A percentile compares a stretch with the other conserved stretches of the same genome.
phyloP scores from a whole-genome alignment of 345 rosid species.

The Populus ilicifolia region DNA sequence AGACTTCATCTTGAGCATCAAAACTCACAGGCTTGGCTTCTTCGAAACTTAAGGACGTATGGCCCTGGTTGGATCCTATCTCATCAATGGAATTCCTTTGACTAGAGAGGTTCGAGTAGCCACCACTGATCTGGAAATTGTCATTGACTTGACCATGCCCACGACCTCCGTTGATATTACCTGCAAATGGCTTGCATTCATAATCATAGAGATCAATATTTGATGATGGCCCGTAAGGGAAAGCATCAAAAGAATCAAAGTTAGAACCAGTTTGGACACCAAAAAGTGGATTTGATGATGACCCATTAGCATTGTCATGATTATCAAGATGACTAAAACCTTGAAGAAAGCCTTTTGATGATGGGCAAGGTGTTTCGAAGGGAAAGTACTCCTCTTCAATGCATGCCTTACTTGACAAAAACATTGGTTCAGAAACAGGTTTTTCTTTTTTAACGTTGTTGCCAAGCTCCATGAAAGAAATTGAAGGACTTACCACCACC shows the following conservation, averaged over 20 bases:
- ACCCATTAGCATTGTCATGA: slow-evolving; percentile 21
- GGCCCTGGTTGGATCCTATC: slow-evolving; percentile 32
- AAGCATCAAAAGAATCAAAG: slow-evolving; percentile 46
- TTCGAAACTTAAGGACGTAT: slow-evolving; percentile 37
- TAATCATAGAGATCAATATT: slow-evolving; percentile 36
- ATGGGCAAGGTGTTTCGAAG: slow-evolving; percentile 23
- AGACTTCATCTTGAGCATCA: slow-evolving; percentile 54
- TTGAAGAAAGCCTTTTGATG: slow-evolving; percentile 40
- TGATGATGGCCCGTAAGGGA: slow-evolving; percentile 33
- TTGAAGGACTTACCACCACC: not conserved
- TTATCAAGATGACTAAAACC: slow-evolving; percentile 49
- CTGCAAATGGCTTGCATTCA: slow-evolving; percentile 56
- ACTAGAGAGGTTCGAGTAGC: not conserved
- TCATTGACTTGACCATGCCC: slow-evolving; percentile 47
- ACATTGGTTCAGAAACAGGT: not conserved
- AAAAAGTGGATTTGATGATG: slow-evolving; percentile 42
- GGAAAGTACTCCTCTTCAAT: slow-evolving; percentile 35
- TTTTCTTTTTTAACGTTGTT: not conserved
- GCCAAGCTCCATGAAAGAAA: slow-evolving; percentile 4
- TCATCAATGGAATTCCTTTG: slow-evolving; percentile 24
- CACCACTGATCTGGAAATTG: slow-evolving; percentile 34
- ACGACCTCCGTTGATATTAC: not conserved
- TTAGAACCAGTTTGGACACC: slow-evolving; percentile 30
- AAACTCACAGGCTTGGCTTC: slow-evolving; percentile 43
- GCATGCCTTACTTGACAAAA: slow-evolving; percentile 1